Conservation (phyloP, 2,329 filamentous ascomycete species). For the Pseudocercospora eumusae region DNA sequence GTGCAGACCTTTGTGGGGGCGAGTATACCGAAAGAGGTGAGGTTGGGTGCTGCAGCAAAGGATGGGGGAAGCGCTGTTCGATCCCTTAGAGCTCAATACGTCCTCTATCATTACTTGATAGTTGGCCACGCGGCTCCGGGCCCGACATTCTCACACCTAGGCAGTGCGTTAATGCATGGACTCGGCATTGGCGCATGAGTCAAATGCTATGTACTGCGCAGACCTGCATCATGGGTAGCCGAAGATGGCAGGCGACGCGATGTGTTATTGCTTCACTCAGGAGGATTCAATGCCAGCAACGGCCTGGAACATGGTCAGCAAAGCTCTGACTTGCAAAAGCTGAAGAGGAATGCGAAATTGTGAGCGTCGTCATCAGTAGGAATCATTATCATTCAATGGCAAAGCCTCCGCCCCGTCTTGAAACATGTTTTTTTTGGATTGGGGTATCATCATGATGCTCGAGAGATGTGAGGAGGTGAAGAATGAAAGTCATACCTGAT, state of each 20-base stretch:
- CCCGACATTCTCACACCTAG: background rate
- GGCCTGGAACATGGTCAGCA: slow-evolving; percentile 1
- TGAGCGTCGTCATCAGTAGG: slow-evolving; percentile 18
- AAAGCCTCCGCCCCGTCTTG: slow-evolving; percentile 39
- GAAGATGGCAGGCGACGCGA: background rate
- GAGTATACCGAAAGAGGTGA: too few species aligned
- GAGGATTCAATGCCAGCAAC: background rate
- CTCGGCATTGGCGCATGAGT: background rate
- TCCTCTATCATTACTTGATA: background rate
- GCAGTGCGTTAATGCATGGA: background rate
- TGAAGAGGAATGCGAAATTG: background rate
- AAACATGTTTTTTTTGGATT: slow-evolving; percentile 38
- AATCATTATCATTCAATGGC: slow-evolving; percentile 28
- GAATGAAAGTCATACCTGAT: slow-evolving; percentile 12
- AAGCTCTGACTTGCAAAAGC: background rate
- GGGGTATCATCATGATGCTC: slow-evolving; percentile 33
- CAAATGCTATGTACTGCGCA: background rate
- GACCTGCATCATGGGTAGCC: background rate
- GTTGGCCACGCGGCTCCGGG: background rate
- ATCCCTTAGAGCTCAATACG: background rate
- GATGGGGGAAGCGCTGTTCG: background rate
- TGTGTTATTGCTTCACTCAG: background rate
- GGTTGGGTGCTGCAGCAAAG: too few species aligned
- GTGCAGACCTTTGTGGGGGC: too few species aligned
- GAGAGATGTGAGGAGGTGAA: background rate